Base-by-base conservation (phyloP, 495 filamentous ascomycete genomes). In the Neurospora sp. region DNA sequence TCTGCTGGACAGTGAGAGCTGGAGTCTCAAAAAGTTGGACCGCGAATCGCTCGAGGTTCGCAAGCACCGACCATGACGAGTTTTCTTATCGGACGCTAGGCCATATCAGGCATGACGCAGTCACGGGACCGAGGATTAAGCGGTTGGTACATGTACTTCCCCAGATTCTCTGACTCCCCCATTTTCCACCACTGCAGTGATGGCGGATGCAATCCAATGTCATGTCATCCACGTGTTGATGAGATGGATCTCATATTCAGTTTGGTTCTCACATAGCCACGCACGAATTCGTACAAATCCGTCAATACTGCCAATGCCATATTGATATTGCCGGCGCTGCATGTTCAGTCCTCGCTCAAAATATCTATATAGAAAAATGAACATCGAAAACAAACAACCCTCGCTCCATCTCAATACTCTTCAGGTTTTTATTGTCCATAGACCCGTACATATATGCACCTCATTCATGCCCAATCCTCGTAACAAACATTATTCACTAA, bases 61-160 rank as follows among this genome's bases (percentile, higher is more conserved):
- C 47, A 61, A 69, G 59, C 70, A 69, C 40, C 47, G 70, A 68
- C n/a, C 70, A 74, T 74, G 73, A 74, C 73, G 73, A 74, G 73
- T 74, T 74, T 74, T 74, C 73, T 65, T 65, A 65, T 65, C 53
- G 27, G 53, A 65, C 53, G 53, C 53, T 65, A 65, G 14, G 31
- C 53, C 27, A 18, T 37, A 65, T 65, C 14, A 35, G 27, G 53
- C 3, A 65, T 16, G 12, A 7, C 5, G 2, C 53, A 65, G 53
- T 65, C 53, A 65, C 53, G 53, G 53, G 53, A 65, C 53, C 53
- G 53, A 65, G 27, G 53, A 65, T 65, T 65, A 35, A 35, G 53
- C 53, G 27, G 53, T 18, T 37, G 53, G 53, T 65, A 35, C 53
- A 65, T 65, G 14, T 65, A 8, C 53, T 65, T 65, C 27, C 53